Percentiles rank a stretch among this genome's conserved stretches.
phyloP scores from a whole-genome alignment of 2,329 filamentous ascomycete species.

The Corinectria fuckeliana region DNA sequence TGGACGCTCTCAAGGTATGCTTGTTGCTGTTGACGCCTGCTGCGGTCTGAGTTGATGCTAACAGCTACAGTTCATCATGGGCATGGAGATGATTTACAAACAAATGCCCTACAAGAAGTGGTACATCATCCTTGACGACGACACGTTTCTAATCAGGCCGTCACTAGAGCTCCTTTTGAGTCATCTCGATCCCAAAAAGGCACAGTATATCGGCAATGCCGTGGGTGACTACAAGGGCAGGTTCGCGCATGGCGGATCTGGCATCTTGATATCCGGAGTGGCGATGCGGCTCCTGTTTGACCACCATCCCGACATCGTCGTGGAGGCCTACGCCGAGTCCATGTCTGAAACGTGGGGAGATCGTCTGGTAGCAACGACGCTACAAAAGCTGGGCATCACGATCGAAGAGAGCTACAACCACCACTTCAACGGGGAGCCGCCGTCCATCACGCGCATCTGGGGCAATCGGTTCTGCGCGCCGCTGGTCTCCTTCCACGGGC shows the following conservation, averaged over 20 bases:
- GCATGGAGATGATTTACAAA: constrained; percentile 59
- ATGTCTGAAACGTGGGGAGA: constrained; percentile 62
- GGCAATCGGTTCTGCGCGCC: constrained; percentile 60
- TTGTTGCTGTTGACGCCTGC: background rate
- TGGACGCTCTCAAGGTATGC: constrained; percentile 57
- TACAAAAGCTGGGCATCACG: constrained; percentile 61
- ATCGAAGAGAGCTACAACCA: constrained; percentile 61
- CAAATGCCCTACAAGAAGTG: constrained; percentile 62
- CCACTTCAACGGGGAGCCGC: constrained; percentile 63
- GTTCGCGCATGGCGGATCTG: constrained; percentile 64
- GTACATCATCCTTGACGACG: constrained; percentile 65
- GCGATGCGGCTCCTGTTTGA: constrained; percentile 56
- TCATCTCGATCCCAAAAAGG: constrained; percentile 54
- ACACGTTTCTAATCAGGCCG: constrained; percentile 60
- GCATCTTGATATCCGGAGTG: constrained; percentile 58
- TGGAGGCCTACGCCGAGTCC: constrained; percentile 53
- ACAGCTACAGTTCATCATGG: constrained; percentile 56
- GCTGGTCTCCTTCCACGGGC: constrained; percentile 60
- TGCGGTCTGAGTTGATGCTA: background rate
- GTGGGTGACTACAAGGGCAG: constrained; percentile 62
- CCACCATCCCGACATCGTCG: constrained; percentile 50
- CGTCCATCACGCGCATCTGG: constrained; percentile 55
- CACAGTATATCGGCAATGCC: constrained; percentile 62
- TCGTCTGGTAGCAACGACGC: constrained; percentile 58
- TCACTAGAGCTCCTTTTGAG: constrained; percentile 56